Base-by-base conservation (phyloP, 805 yeast species). In the Monosporozyma siamensis region DNA sequence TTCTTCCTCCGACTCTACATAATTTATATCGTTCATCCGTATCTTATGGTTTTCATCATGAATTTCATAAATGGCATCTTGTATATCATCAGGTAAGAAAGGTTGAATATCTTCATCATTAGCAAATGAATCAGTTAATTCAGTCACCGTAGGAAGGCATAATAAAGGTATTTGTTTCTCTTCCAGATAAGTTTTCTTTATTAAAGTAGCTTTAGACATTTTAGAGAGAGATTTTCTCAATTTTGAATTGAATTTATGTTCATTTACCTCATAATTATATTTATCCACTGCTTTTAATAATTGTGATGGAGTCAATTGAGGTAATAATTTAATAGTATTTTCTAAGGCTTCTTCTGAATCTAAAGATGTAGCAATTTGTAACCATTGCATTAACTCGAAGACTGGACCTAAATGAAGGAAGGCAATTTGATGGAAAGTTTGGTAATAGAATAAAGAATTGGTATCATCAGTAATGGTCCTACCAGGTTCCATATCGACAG, bases 261-360 rank as follows among this genome's bases (percentile, higher is more conserved):
- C 99, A 10, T 80, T 77, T 4, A 87, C 75, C 58, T 92, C 98
- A 54, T 87, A 84, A 38, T 84, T 75, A 63, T 92, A 92, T 51
- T 78, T 74, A 48, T 84, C 82, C 26, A 82, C 72, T 0, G 79
- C 75, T 53, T 82, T 80, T 47, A 80, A 64, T 36, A 92, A 58
- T 56, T 89, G 97, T 32, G 66, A 65, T 20, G 85, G 78, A 42
- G 82, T 81, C 44, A 92, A 66, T 11, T 65, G 59, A 15, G 74
- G 76, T 48, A 81, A 70, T 43, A 75, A 71, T 14, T 65, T 64
- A 25, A 77, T 56, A 6, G 84, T 74, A 10, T 71, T 67, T 6
- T 72, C 70, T 40, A 84, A 68, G 30, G 78, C 66, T 42, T 80
- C 88, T 44, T 78, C 82, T 45, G 77, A 78, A 14, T 72, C 72